Conservation (phyloP, 805 yeast species). For the Candida arabinofermentans region DNA sequence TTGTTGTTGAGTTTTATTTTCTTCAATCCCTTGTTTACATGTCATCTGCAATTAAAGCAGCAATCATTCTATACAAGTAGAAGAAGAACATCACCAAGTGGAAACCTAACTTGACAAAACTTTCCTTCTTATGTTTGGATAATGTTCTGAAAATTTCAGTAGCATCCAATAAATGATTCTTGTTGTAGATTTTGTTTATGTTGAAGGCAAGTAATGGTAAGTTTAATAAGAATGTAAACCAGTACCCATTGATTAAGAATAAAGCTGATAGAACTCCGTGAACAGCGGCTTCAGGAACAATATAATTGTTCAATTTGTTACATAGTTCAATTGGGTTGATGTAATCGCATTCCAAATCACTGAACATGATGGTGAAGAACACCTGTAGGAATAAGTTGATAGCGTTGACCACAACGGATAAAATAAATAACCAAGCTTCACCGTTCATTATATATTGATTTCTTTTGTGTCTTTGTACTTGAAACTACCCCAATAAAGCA, state of each 20-base stretch:
- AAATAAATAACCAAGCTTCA: conserved; percentile 53
- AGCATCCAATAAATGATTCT: conserved; percentile 87
- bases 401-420: conserved; percentile 81
- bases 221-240: conserved; percentile 84
- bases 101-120: conserved; percentile 86
- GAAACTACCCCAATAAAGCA: too few relatives aligned
- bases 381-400: conserved; percentile 88
- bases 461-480: conserved; percentile 3
- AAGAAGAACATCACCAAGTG: conserved; percentile 90
- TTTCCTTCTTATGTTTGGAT: conserved; percentile 87
- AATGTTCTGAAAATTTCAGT: conserved; percentile 96
- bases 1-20: neutral
- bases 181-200: conserved; percentile 70
- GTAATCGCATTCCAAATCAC: conserved; percentile 93
- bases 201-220: conserved; percentile 83
- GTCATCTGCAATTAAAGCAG: conserved; percentile 80
- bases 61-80: conserved; percentile 93
- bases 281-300: conserved; percentile 83
- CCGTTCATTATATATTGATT: conserved; percentile 23
- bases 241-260: conserved; percentile 82
- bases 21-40: conserved; percentile 2
- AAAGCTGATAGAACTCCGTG: conserved; percentile 69
- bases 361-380: conserved; percentile 91
- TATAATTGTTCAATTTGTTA: conserved; percentile 83
- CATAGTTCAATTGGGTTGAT: conserved; percentile 97